Evolutionary conservation across 1,284 basidiomycete species (phyloP), one percentile per base, ranked within the genome.

Genomic region (Prillingera fragicola): DNA sequence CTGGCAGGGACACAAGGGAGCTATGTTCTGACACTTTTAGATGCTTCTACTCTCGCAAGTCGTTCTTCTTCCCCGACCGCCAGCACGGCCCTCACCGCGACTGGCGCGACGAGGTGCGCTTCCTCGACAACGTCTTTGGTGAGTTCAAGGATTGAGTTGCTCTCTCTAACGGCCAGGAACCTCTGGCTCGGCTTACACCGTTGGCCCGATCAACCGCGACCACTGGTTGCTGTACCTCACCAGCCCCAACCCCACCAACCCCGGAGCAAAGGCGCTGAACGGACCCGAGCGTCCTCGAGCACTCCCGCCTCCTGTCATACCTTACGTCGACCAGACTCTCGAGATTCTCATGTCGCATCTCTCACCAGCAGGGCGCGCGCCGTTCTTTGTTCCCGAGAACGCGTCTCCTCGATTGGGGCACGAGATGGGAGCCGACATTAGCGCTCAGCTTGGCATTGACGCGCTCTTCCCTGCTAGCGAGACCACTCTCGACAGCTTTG

Each of bases 321-420:
- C 56, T 26, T 29, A 38, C 40, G n/a, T 38, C 43, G 95, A 98
- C 72, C 92, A 86, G 67, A 98, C 95, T 36, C 85, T 99, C 62
- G 95, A 99, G 73, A 94, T 98, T 62, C 81, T 98, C 63, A 99
- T 99, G 95, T 90, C 90, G 38, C 81, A 89, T 60, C 80, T 99
- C n/a, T 80, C 83, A 3, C 78, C 84, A 3, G 70, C 75, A 26
- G 84, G 85, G 12, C 81, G 89, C 48, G 74, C 76, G 13, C 80
- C 83, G 1, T 98, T 98, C 78, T 85, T 85, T 69, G 83, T 82
- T 55, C 74, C 79, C 38, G 54, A 51, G 31, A 18, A n/a, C 14
- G 9, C 25, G 26, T 25, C 33, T 18, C 18, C 31, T 21, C 53
- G 57, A n/a, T 62, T 65, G 27, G 74, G 73, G 0, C 83, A 84